Evolutionary conservation across 2,329 filamentous ascomycete genomes (phyloP).

Genomic region (Trichoderma lentiforme): DNA sequence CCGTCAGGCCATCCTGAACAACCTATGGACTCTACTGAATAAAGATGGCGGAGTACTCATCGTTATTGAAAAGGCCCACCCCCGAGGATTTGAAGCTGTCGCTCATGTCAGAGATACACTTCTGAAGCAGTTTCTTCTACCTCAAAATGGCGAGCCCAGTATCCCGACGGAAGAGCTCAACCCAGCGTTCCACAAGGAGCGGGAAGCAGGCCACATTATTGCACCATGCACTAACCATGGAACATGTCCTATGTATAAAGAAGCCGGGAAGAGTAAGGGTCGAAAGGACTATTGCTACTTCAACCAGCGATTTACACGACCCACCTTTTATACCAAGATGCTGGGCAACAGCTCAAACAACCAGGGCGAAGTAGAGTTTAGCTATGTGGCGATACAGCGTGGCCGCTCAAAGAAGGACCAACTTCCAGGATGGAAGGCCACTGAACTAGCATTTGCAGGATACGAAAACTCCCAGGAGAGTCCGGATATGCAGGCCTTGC

Average conservation of each 20-base stretch:
- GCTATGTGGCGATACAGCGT: constrained; percentile 80
- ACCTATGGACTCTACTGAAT: constrained; percentile 83
- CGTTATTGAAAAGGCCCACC: constrained; percentile 85
- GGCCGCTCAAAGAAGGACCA: constrained; percentile 48
- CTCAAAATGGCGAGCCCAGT: constrained; percentile 37
- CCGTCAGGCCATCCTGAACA: constrained; percentile 76
- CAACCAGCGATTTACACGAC: constrained; percentile 81
- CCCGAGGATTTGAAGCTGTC: constrained; percentile 87
- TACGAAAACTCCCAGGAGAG: constrained; percentile 53
- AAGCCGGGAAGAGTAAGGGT: constrained; percentile 65
- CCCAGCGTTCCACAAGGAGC: constrained; percentile 39
- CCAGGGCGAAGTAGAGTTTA: constrained; percentile 87
- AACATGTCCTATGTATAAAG: constrained; percentile 82
- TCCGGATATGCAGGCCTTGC: constrained; percentile 65
- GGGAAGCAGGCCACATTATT: constrained; percentile 62
- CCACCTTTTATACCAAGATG: constrained; percentile 75
- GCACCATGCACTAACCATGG: constrained; percentile 86
- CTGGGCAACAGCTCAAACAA: constrained; percentile 68
- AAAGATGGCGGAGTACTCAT: constrained; percentile 83
- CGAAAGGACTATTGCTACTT: constrained; percentile 92
- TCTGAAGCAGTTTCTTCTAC: constrained; percentile 68
- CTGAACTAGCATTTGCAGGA: constrained; percentile 67
- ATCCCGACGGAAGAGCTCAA: constrained; percentile 38
- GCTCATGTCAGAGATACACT: constrained; percentile 79
- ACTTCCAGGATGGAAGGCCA: constrained; percentile 52